Evolutionary conservation across 805 yeast species (phyloP).

Genomic region (Barnettozyma siamensis): DNA sequence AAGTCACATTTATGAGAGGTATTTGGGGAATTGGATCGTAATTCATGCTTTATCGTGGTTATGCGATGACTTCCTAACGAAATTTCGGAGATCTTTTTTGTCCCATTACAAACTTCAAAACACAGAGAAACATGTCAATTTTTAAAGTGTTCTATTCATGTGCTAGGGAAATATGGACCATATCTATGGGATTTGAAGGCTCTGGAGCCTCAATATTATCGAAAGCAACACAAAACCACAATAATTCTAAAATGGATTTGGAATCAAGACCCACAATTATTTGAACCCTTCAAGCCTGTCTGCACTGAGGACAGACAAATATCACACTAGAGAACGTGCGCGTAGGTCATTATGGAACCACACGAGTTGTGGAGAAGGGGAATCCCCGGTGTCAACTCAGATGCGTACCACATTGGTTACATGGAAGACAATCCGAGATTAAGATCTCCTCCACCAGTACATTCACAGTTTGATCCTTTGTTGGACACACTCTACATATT

Average conservation of each 20-base stretch:
- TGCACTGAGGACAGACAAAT: not conserved
- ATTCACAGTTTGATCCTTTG: conserved; percentile 18
- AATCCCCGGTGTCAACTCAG: conserved; percentile 25
- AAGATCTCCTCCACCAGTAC: conserved; percentile 6
- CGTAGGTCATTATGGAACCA: too few relatives aligned
- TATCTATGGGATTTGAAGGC: too few relatives aligned
- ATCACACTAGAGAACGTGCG: too few relatives aligned
- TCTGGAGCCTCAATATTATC: too few relatives aligned
- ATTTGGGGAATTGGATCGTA: conserved; percentile 7
- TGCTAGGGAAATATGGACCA: too few relatives aligned
- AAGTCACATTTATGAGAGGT: conserved; percentile 1
- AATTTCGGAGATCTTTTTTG: not conserved
- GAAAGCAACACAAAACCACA: too few relatives aligned
- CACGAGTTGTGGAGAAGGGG: conserved; percentile 9
- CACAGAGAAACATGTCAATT: too few relatives aligned
- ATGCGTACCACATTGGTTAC: conserved; percentile 24
- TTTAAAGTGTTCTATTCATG: too few relatives aligned
- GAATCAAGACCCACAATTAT: not conserved
- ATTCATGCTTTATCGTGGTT: not conserved
- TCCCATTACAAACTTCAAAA: not conserved
- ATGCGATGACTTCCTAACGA: not conserved
- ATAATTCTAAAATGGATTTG: too few relatives aligned
- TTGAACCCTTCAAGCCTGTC: not conserved
- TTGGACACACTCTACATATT: conserved; percentile 24
- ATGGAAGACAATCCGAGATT: conserved; percentile 23